Evolutionary conservation across 179 eudicot species (phyloP).

Genomic region (Spinacia oleracea): DNA sequence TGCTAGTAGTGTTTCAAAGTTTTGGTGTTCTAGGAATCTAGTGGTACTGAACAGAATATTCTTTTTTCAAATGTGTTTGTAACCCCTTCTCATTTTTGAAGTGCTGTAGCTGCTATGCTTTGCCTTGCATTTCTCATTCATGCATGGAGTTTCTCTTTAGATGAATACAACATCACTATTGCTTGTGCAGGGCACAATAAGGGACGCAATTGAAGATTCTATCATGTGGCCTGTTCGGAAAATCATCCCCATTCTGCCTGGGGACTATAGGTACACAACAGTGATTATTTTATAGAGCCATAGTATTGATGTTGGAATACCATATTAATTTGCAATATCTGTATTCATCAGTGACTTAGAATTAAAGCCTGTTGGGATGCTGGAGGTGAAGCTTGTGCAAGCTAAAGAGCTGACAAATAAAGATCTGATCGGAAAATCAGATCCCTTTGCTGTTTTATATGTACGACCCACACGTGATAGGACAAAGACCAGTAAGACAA

Average conservation of each 20-base stretch:
- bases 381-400: slow-evolving; percentile 95
- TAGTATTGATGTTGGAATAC: background rate
- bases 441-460: slow-evolving; percentile 83
- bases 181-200: slow-evolving; percentile 59
- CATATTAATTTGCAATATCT: slow-evolving; percentile 5
- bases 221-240: slow-evolving; percentile 89
- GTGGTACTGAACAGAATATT: background rate
- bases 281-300: slow-evolving; percentile 1
- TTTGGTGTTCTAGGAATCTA: background rate
- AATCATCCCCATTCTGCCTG: slow-evolving; percentile 79
- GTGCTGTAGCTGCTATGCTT: background rate
- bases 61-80: background rate
- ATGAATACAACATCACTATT: background rate
- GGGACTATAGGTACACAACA: slow-evolving; percentile 67
- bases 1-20: background rate
- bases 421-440: slow-evolving; percentile 92
- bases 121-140: slow-evolving; percentile 3
- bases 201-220: slow-evolving; percentile 89
- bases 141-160: background rate
- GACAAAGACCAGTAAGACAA: slow-evolving; percentile 80
- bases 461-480: slow-evolving; percentile 73
- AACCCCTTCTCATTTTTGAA: background rate
- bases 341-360: slow-evolving; percentile 67
- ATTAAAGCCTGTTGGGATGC: slow-evolving; percentile 82
- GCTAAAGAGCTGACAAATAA: slow-evolving; percentile 86